Evolutionary conservation across 192 early-diverging fungal species (phyloP), one percentile per base, ranked within the genome.

Genomic region (Coemansia sp.): DNA sequence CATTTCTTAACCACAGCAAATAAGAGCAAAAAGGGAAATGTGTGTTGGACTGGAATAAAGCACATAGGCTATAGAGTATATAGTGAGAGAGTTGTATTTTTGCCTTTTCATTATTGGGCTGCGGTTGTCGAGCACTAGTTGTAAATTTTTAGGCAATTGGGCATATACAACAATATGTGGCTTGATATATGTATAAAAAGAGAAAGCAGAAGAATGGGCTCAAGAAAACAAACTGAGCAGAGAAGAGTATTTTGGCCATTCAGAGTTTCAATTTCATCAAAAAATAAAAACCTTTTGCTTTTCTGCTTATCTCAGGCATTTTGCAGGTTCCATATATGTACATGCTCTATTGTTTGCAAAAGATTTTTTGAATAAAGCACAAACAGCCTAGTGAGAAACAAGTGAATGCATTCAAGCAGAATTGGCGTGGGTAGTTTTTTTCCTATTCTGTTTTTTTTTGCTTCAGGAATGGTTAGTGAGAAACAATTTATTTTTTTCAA

Each of bases 121-220:
- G 49, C 49, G 20, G 24, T 23, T 50, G 24, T 25, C 14, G 6
- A 50, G 24, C 20, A 50, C 24, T 4, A 50, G 19, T 50, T 50
- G 24, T 10, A 24, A 24, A 13, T 50, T 50, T 23, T 23, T 24
- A 24, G 49, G 22, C 49, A 7, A 23, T 25, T 52, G 9, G 24
- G 28, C 27, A 53, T 28, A 1, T 28, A 53, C 25, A 53, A 53
- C 28, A 53, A 30, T 53, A 53, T 53, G 51, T 53, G 51, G 51
- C 51, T 53, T 53, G 51, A 53, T 18, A 53, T 29, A 53, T 53
- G 14, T 42, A 16, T 45, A 58, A 18, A 61, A 50, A 61, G n/a
- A n/a, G n/a, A 24, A 25, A 14, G 7, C 29, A 53, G 51, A 20
- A 53, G 20, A 29, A 29, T 14, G 16, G 51, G 9, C 9, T 22